Conservation (phyloP, 352 stramenopile genomes). For the Phytophthora fragariaefolia region DNA sequence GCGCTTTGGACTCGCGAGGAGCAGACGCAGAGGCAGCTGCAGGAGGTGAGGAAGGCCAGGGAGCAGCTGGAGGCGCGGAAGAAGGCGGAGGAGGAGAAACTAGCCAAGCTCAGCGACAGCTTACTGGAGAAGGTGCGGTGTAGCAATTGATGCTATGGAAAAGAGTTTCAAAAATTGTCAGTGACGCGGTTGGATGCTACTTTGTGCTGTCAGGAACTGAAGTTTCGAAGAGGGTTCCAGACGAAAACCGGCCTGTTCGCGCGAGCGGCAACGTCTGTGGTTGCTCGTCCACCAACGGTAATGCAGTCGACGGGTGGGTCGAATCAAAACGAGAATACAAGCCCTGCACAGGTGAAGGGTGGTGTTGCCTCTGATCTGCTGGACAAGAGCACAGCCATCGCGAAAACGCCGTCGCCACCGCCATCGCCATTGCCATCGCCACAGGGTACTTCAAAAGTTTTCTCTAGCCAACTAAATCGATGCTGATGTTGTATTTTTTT, state of each 20-base stretch:
- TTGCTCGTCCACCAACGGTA: background rate
- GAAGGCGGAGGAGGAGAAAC: slow-evolving; percentile 38
- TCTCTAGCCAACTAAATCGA: too few species aligned
- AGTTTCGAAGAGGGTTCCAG: slow-evolving; percentile 29
- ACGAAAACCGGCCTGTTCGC: slow-evolving; percentile 33
- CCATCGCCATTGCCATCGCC: background rate
- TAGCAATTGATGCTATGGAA: too few species aligned
- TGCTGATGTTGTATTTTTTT: background rate
- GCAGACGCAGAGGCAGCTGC: slow-evolving; percentile 53
- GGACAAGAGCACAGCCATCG: background rate
- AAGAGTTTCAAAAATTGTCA: background rate
- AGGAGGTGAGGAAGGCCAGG: slow-evolving; percentile 40
- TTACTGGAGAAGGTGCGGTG: slow-evolving; percentile 40
- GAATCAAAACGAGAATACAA: slow-evolving; percentile 17
- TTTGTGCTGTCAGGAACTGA: slow-evolving; percentile 34
- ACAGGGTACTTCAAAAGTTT: slow-evolving; percentile 23
- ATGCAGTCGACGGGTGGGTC: background rate
- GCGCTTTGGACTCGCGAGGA: slow-evolving; percentile 56
- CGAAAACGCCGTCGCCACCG: background rate
- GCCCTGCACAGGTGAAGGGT: background rate
- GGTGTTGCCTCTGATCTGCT: background rate
- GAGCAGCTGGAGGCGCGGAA: slow-evolving; percentile 42
- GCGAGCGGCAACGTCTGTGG: slow-evolving; percentile 30
- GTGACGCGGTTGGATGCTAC: background rate
- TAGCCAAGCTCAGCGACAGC: slow-evolving; percentile 39